A percentile compares a stretch with the other conserved stretches of the same genome.
phyloP scores from a whole-genome alignment of 805 yeast species.

The Candida boidinii region DNA sequence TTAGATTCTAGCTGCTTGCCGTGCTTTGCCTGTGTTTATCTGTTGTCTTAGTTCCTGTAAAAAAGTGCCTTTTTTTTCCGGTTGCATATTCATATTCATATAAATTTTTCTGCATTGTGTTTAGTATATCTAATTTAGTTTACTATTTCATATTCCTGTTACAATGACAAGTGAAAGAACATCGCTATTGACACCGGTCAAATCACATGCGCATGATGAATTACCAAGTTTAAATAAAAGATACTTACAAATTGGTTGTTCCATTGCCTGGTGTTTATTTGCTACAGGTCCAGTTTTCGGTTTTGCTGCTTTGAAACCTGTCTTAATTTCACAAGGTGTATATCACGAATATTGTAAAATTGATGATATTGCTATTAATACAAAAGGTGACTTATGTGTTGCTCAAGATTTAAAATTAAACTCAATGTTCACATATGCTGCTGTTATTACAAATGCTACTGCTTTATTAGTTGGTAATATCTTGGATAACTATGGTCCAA shows the following conservation, averaged over 20 bases:
- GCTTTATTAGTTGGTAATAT: conserved; percentile 79
- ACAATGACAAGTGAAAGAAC: conserved; percentile 19
- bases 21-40: too few relatives aligned
- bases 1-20: too few relatives aligned
- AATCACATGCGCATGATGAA: conserved; percentile 1
- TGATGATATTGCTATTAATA: conserved; percentile 1
- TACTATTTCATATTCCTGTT: too few relatives aligned
- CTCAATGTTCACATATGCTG: conserved; percentile 76
- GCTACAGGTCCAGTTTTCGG: conserved; percentile 96
- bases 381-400: conserved; percentile 33
- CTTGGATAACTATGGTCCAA: conserved; percentile 74
- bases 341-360: conserved; percentile 53
- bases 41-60: too few relatives aligned
- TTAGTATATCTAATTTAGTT: too few relatives aligned
- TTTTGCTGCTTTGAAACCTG: conserved; percentile 88
- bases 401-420: conserved; percentile 81
- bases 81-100: too few relatives aligned
- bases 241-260: conserved; percentile 55
- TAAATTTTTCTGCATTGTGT: too few relatives aligned
- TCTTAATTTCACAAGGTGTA: conserved; percentile 68
- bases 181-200: conserved; percentile 12
- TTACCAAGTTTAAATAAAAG: conserved; percentile 23
- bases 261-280: conserved; percentile 77
- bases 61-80: too few relatives aligned
- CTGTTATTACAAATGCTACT: conserved; percentile 76